Conservation (phyloP, 2,329 filamentous ascomycete species). For the Ilyonectria robusta region DNA sequence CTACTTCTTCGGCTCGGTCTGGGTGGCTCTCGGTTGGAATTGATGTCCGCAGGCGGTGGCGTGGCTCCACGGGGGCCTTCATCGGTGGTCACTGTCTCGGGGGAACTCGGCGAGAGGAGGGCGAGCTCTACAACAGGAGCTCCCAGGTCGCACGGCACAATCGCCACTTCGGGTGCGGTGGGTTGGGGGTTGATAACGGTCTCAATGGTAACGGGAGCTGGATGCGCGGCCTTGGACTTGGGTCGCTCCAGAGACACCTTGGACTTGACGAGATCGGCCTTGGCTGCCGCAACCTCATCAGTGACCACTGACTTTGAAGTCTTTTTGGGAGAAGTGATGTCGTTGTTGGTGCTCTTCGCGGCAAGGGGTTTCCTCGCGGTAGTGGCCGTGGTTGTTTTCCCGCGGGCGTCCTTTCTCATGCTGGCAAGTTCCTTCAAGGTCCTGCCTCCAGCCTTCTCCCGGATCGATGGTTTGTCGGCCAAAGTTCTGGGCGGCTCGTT, state of each 20-base stretch:
- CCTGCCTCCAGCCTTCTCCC: conserved; percentile 56
- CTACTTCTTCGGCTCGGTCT: conserved; percentile 78
- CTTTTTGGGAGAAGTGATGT: conserved; percentile 72
- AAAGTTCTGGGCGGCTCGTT: conserved; percentile 43
- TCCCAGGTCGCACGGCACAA: conserved; percentile 39
- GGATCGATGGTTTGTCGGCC: conserved; percentile 48
- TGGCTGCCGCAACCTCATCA: conserved; percentile 58
- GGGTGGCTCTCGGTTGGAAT: conserved; percentile 68
- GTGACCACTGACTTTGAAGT: conserved; percentile 48
- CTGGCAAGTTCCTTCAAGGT: conserved; percentile 63
- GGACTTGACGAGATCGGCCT: conserved; percentile 52
- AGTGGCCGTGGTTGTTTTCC: conserved; percentile 48
- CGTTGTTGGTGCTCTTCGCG: conserved; percentile 73
- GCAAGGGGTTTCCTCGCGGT: conserved; percentile 64
- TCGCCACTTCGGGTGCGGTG: conserved; percentile 32
- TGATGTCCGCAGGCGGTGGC: conserved; percentile 72
- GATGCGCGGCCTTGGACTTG: conserved; percentile 49
- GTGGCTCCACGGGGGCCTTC: conserved; percentile 64
- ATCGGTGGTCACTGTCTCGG: conserved; percentile 57
- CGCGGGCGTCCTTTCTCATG: conserved; percentile 58
- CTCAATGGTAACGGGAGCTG: conserved; percentile 40
- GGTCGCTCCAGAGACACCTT: conserved; percentile 46
- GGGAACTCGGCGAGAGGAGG: conserved; percentile 64
- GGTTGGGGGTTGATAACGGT: conserved; percentile 34
- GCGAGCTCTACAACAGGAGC: conserved; percentile 56